Conservation (phyloP, 768 basidiomycete species). For the Aureoboletus auriporus region DNA sequence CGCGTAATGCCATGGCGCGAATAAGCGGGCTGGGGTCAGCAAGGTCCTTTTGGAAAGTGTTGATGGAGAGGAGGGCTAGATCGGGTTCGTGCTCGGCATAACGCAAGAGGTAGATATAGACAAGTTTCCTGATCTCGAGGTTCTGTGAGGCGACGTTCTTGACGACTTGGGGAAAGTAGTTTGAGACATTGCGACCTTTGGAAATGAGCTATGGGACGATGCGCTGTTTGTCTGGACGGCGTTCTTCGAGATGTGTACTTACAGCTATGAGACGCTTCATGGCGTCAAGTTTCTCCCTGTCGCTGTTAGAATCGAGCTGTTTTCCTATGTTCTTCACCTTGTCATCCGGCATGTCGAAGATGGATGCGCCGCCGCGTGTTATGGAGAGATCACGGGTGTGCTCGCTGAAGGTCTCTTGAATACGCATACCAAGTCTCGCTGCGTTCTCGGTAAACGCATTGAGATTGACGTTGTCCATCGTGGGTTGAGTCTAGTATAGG, state of each 20-base stretch:
- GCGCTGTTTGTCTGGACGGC: not conserved
- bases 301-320: slow-evolving; percentile 84
- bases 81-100: slow-evolving; percentile 94
- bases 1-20: slow-evolving; percentile 92
- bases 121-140: slow-evolving; percentile 92
- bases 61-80: slow-evolving; percentile 91
- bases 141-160: slow-evolving; percentile 93
- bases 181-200: slow-evolving; percentile 85
- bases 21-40: slow-evolving; percentile 91
- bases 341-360: slow-evolving; percentile 73
- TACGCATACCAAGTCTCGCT: slow-evolving; percentile 72
- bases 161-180: slow-evolving; percentile 95
- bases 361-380: slow-evolving; percentile 48
- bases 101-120: slow-evolving; percentile 94
- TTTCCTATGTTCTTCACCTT: slow-evolving; percentile 77
- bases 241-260: slow-evolving; percentile 28
- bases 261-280: slow-evolving; percentile 95
- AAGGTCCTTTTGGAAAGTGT: slow-evolving; percentile 97
- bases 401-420: slow-evolving; percentile 81
- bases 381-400: slow-evolving; percentile 70
- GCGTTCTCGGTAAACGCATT: slow-evolving; percentile 72
- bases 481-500: slow-evolving; percentile 3
- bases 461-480: slow-evolving; percentile 34
- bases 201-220: slow-evolving; percentile 68
- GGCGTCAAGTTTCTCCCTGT: slow-evolving; percentile 89